Conservation (phyloP, 768 basidiomycete genomes). For the Mycena rosella region DNA sequence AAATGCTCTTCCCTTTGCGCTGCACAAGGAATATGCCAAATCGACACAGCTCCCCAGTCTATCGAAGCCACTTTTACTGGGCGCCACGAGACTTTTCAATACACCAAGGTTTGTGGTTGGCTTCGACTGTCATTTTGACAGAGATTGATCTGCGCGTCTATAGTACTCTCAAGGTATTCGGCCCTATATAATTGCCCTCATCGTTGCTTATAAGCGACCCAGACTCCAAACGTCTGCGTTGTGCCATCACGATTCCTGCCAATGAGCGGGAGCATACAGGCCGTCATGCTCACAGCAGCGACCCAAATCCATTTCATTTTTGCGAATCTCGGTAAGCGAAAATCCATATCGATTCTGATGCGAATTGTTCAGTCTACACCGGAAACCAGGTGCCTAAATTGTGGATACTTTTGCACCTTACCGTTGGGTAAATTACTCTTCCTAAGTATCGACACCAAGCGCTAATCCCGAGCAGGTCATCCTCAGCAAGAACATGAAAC, state of each 20-base stretch:
- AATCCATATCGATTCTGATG: neutral
- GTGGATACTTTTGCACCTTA: constrained; percentile 69
- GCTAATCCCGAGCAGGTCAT: constrained; percentile 56
- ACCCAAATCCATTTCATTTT: constrained; percentile 61
- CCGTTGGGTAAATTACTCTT: constrained; percentile 49
- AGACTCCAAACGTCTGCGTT: constrained; percentile 66
- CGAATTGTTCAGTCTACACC: neutral
- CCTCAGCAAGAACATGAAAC: constrained; percentile 72
- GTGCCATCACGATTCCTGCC: constrained; percentile 58
- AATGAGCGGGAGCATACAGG: constrained; percentile 58
- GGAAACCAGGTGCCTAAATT: constrained; percentile 54
- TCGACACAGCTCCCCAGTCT: constrained; percentile 69
- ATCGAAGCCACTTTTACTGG: constrained; percentile 74
- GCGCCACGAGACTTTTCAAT: constrained; percentile 69
- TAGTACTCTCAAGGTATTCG: constrained; percentile 66
- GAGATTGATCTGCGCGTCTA: neutral
- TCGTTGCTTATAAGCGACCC: constrained; percentile 10
- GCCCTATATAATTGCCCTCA: neutral
- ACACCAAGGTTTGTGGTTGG: constrained; percentile 62
- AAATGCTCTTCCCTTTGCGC: constrained; percentile 56
- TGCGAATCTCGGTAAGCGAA: constrained; percentile 62
- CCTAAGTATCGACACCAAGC: neutral
- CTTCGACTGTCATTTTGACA: neutral
- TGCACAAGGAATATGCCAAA: constrained; percentile 66
- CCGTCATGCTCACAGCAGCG: constrained; percentile 60